Base-by-base conservation (phyloP, 805 yeast genomes). In the Candida dajiaensis region DNA sequence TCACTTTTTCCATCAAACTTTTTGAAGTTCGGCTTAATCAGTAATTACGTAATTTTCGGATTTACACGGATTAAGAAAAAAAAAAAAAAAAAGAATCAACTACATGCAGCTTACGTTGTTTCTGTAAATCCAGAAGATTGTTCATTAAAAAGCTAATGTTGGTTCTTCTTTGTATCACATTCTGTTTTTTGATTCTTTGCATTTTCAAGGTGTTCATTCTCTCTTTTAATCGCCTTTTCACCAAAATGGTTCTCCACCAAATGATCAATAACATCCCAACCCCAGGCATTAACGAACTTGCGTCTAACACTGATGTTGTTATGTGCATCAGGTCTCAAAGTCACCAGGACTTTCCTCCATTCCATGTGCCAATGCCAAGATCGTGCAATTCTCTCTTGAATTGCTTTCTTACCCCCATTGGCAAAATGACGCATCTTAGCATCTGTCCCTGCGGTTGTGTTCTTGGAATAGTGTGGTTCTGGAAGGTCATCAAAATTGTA, bases 251-350 rank as follows among this genome's bases (percentile, higher is more conserved):
- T 76, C 15, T 76, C 70, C 1, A 85, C 86, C 53, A 90, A 57
- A 63, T 92, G 96, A 39, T 83, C 84, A n/a, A 92, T 73, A 0
- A 89, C 96, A 1, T 86, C 88, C 94, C 97, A 89, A 2, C 99
- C 99, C 66, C 84, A 90, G 0, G 97, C 94, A 66, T 92, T 92
- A 6, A 95, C 83, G 70, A 87, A 94, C 50, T 87, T 69, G 54
- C 99, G 73, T 51, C 99, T 71, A 1, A 92, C 98, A 23, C 88
- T 74, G 25, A 94, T 89, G 58, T 89, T 92, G 58, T 92, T 92
- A 61, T 92, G 99, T 0, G 99, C 97, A 63, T 92, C 99, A 0
- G 97, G 97, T 52, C 81, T 77, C 52, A 94, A 67, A 38, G 80
- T 80, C 1, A 90, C 96, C 23, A 94, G 67, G 3, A 94, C 96